Percentiles rank a stretch among this genome's conserved stretches.
phyloP scores from a whole-genome alignment of 2,329 filamentous ascomycete species.

The Aspergillus pseudotamarii region DNA sequence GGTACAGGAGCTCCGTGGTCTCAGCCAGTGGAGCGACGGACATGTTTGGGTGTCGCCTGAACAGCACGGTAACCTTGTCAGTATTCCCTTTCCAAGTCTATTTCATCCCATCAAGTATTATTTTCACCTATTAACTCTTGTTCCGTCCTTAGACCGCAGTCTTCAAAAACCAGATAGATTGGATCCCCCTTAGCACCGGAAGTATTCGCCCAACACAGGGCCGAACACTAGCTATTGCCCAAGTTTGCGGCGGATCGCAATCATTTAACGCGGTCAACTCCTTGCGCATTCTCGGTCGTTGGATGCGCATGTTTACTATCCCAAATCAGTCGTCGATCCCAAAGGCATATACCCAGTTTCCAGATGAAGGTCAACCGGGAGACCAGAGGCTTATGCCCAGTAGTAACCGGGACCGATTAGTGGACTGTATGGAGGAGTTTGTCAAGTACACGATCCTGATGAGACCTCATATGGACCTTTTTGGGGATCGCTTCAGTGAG shows the following conservation, averaged over 20 bases:
- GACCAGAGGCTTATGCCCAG: conserved; percentile 58
- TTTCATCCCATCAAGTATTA: too few species aligned
- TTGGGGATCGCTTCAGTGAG: conserved; percentile 66
- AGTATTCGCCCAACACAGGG: conserved; percentile 68
- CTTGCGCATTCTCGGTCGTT: conserved; percentile 66
- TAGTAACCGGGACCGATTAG: conserved; percentile 60
- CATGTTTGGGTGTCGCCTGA: conserved; percentile 69
- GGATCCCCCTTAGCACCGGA: conserved; percentile 66
- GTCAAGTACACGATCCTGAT: conserved; percentile 70
- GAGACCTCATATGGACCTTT: conserved; percentile 62
- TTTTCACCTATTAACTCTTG: too few species aligned
- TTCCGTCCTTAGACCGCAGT: conserved; percentile 53
- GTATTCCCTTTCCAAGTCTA: conserved; percentile 12
- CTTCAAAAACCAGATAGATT: conserved; percentile 73
- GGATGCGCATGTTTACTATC: conserved; percentile 71
- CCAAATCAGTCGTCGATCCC: conserved; percentile 68
- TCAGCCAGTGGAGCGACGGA: conserved; percentile 67
- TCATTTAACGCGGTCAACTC: conserved; percentile 70
- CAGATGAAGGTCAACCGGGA: conserved; percentile 49
- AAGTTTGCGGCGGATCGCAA: conserved; percentile 67
- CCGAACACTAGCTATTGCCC: conserved; percentile 63
- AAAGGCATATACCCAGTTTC: conserved; percentile 65
- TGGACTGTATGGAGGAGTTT: conserved; percentile 71
- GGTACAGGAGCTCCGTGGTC: conserved; percentile 63
- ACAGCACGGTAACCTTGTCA: conserved; percentile 65